Conservation (phyloP, 306 rosid species). For the Coriaria nepalensis region DNA sequence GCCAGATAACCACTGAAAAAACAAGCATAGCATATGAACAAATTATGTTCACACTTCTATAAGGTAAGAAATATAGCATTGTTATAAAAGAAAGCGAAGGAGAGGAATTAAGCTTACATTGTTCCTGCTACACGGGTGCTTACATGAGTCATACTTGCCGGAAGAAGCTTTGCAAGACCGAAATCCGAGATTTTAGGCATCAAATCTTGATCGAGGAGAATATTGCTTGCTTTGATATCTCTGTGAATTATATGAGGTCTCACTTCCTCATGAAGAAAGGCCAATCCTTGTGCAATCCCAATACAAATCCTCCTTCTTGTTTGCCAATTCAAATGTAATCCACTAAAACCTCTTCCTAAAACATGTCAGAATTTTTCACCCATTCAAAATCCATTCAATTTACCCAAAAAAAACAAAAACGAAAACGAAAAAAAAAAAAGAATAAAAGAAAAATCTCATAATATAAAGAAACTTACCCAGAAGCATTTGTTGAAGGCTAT, state of each 20-base stretch:
- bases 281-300: constrained; percentile 75
- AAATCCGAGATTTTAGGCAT: constrained; percentile 85
- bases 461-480: constrained; percentile 36
- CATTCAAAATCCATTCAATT: constrained; percentile 8
- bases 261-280: constrained; percentile 84
- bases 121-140: constrained; percentile 99
- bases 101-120: too few relatives aligned
- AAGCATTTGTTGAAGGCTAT: constrained; percentile 77
- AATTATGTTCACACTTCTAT: too few relatives aligned
- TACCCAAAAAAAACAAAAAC: constrained; percentile 3
- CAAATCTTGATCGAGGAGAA: constrained; percentile 66
- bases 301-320: constrained; percentile 43
- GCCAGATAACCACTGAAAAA: constrained; percentile 83
- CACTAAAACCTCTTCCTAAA: constrained; percentile 46
- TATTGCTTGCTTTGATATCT: constrained; percentile 96
- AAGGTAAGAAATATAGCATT: too few relatives aligned
- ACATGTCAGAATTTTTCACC: constrained; percentile 14
- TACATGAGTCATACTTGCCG: constrained; percentile 69
- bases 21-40: too few relatives aligned
- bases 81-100: too few relatives aligned
- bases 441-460: background rate
- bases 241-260: constrained; percentile 80
- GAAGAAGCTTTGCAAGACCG: constrained; percentile 91
- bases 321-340: constrained; percentile 49
- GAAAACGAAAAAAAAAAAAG: background rate